Evolutionary conservation across 495 filamentous ascomycete genomes (phyloP).

Genomic region (Delitschia confertaspora): DNA sequence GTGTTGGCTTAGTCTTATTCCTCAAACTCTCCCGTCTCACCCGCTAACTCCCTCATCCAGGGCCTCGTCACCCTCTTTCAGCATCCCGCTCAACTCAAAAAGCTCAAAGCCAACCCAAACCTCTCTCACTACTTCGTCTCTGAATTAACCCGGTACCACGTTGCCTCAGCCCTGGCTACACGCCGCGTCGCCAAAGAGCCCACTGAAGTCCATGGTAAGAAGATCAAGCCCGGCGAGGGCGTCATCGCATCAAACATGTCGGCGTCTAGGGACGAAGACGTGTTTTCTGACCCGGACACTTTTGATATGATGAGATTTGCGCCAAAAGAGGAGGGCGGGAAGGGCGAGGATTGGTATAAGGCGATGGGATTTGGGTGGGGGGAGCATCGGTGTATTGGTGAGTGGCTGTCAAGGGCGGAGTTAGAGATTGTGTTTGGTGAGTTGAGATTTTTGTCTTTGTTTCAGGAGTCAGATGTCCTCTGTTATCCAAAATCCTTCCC

Average conservation of each 20-base stretch:
- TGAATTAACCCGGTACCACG: conserved; percentile 42
- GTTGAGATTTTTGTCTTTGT: conserved; percentile 6
- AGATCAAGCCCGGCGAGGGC: conserved; percentile 38
- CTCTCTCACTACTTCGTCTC: conserved; percentile 35
- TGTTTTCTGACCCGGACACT: conserved; percentile 35
- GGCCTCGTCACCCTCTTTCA: conserved; percentile 38
- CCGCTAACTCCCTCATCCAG: conserved; percentile 13
- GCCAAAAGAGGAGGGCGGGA: conserved; percentile 8
- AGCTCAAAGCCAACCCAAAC: conserved; percentile 34
- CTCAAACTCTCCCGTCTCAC: not conserved
- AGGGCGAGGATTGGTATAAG: conserved; percentile 29
- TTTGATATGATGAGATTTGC: conserved; percentile 35
- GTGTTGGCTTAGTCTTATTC: not conserved
- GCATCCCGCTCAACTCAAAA: conserved; percentile 33
- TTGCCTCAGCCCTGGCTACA: conserved; percentile 38
- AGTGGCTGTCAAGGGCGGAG: conserved; percentile 37
- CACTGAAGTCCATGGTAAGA: conserved; percentile 35
- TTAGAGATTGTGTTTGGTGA: conserved; percentile 37
- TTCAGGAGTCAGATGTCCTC: no score
- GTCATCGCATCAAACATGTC: conserved; percentile 42
- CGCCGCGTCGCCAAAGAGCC: conserved; percentile 40
- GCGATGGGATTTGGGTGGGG: conserved; percentile 41
- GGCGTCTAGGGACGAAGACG: conserved; percentile 41
- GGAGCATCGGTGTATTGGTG: conserved; percentile 39
- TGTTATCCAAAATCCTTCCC: no score